Evolutionary conservation across 2,329 filamentous ascomycete species (phyloP).

Genomic region (Pseudogymnoascus sp.): DNA sequence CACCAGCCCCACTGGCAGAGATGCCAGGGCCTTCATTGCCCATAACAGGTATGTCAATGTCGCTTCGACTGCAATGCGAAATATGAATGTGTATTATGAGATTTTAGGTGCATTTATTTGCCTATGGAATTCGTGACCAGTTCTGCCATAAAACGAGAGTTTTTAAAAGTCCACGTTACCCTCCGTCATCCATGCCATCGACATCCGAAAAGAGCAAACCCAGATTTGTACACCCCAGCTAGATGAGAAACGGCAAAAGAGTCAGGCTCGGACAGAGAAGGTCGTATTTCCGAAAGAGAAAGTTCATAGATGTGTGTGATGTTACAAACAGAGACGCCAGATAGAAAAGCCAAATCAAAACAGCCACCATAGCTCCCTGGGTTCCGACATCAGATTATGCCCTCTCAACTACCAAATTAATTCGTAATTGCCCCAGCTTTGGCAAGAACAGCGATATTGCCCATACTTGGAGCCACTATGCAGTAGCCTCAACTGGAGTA

Average conservation of each 20-base stretch:
- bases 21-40: too few species aligned
- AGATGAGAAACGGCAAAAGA: constrained; percentile 1
- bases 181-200: not conserved
- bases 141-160: not conserved
- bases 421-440: constrained; percentile 7
- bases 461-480: not conserved
- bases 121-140: constrained; percentile 2
- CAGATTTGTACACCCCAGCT: constrained; percentile 1
- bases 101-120: constrained; percentile 5
- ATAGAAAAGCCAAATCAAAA: constrained; percentile 6
- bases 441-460: constrained; percentile 1
- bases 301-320: constrained; percentile 5
- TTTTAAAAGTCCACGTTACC: not conserved
- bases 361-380: constrained; percentile 5
- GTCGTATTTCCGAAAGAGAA: not conserved
- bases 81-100: not conserved
- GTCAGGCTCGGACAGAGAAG: not conserved
- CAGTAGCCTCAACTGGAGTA: constrained; percentile 1
- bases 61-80: not conserved
- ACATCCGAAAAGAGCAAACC: constrained; percentile 4
- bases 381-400: not conserved
- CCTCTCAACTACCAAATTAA: constrained; percentile 6
- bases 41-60: too few species aligned
- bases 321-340: constrained; percentile 6
- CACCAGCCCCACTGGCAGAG: too few species aligned